Conservation (phyloP, 2,329 filamentous ascomycete genomes). For the Talaromyces sp. region DNA sequence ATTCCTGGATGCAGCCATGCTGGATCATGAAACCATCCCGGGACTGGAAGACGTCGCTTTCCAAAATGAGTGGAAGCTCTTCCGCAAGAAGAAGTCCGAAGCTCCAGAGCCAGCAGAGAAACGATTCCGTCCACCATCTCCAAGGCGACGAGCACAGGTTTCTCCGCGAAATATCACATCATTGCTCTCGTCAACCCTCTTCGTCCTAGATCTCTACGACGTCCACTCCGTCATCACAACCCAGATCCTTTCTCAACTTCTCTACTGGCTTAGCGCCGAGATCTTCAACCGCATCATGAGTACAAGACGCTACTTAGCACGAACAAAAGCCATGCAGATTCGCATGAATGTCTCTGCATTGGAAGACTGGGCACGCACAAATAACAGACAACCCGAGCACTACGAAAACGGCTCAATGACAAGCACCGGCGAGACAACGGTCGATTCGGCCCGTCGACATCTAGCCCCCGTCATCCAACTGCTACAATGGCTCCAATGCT, state of each 20-base stretch:
- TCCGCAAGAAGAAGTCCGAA: conserved; percentile 90
- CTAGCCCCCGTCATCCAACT: conserved; percentile 89
- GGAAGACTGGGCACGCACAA: conserved; percentile 92
- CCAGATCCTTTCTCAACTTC: conserved; percentile 86
- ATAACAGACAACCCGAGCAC: conserved; percentile 93
- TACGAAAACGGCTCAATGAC: conserved; percentile 90
- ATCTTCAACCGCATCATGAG: conserved; percentile 98
- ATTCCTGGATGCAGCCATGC: conserved; percentile 87
- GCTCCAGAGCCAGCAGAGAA: conserved; percentile 83
- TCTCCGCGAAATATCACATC: conserved; percentile 96
- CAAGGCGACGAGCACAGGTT: conserved; percentile 86
- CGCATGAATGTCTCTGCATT: conserved; percentile 96
- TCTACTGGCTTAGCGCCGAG: conserved; percentile 96
- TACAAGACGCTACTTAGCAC: conserved; percentile 87
- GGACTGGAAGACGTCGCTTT: conserved; percentile 96
- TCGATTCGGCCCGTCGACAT: conserved; percentile 81
- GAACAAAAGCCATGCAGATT: conserved; percentile 99
- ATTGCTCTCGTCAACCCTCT: conserved; percentile 89
- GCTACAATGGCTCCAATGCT: conserved; percentile 96
- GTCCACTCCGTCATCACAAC: conserved; percentile 95
- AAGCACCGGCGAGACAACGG: conserved; percentile 80
- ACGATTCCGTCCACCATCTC: conserved; percentile 86
- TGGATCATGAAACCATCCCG: conserved; percentile 97
- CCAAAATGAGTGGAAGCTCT: conserved; percentile 97
- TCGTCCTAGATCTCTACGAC: conserved; percentile 97